Evolutionary conservation across 2,329 filamentous ascomycete genomes (phyloP).

Genomic region (Coleophoma eucalyptorum): DNA sequence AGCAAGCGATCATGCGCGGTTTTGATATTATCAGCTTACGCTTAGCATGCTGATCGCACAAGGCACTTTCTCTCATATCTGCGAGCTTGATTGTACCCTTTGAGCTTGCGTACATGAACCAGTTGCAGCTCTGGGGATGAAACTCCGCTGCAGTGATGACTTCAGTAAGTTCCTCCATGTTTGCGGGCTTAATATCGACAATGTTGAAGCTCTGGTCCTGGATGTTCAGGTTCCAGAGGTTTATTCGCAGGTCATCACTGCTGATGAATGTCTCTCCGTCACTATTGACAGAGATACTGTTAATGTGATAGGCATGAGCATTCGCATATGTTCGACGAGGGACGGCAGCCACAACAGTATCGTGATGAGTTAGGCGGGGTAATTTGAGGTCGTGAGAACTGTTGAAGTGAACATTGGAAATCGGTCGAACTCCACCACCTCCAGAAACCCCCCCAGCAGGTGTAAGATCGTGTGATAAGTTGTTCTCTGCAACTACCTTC

Average conservation of each 20-base stretch:
- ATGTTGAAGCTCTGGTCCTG: slow-evolving; percentile 99
- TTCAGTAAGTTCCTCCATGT: slow-evolving; percentile 99
- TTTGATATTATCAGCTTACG: slow-evolving; percentile 44
- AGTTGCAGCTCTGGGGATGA: slow-evolving; percentile 95
- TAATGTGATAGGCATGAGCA: slow-evolving; percentile 98
- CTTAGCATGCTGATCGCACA: slow-evolving; percentile 95
- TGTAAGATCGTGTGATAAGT: slow-evolving; percentile 90
- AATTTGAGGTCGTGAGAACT: slow-evolving; percentile 83
- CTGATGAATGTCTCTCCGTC: slow-evolving; percentile 99
- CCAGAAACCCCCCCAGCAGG: slow-evolving; percentile 63
- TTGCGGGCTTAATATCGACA: slow-evolving; percentile 98
- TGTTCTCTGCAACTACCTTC: slow-evolving; percentile 98
- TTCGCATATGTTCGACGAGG: slow-evolving; percentile 96
- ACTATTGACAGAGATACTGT: slow-evolving; percentile 99
- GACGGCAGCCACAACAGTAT: slow-evolving; percentile 95
- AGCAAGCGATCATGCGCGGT: slow-evolving; percentile 1
- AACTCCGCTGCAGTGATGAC: slow-evolving; percentile 99
- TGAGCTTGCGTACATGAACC: slow-evolving; percentile 99
- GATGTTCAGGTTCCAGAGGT: slow-evolving; percentile 98
- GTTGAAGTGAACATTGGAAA: slow-evolving; percentile 72
- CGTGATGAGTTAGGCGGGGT: slow-evolving; percentile 93
- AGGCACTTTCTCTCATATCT: slow-evolving; percentile 94
- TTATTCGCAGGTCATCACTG: slow-evolving; percentile 95
- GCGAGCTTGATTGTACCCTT: slow-evolving; percentile 99
- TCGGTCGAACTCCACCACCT: slow-evolving; percentile 70